Evolutionary conservation across 805 yeast genomes (phyloP).

Genomic region (Kuraishia floccosa): DNA sequence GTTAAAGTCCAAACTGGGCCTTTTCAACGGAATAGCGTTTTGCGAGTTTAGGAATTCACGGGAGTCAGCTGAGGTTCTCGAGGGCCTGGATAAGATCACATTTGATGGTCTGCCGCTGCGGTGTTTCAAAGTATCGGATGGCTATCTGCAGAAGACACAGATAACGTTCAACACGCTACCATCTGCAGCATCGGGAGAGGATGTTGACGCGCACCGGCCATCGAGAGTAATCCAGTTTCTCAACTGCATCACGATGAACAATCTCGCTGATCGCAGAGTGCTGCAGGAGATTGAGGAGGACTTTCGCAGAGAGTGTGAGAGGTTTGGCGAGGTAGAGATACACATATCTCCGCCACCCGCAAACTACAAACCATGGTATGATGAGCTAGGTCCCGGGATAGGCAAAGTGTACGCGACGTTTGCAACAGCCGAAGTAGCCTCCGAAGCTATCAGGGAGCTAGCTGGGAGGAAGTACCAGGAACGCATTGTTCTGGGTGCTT

Average conservation of each 20-base stretch:
- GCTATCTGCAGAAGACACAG: constrained; percentile 11
- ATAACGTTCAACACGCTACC: constrained; percentile 19
- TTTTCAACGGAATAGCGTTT: constrained; percentile 48
- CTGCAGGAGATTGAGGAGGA: constrained; percentile 41
- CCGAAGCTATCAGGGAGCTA: constrained; percentile 38
- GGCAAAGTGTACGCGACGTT: constrained; percentile 71
- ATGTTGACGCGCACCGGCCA: constrained; percentile 9
- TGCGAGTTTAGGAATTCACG: constrained; percentile 23
- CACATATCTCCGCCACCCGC: constrained; percentile 48
- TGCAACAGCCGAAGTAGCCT: constrained; percentile 35
- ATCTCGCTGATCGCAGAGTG: constrained; percentile 37
- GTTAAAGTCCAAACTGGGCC: constrained; percentile 30
- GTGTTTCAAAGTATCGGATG: constrained; percentile 28
- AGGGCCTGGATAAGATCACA: neutral
- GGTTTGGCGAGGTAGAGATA: constrained; percentile 40
- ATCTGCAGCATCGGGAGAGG: neutral
- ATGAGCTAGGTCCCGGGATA: constrained; percentile 36
- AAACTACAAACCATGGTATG: constrained; percentile 19
- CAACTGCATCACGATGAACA: constrained; percentile 57
- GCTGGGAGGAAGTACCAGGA: constrained; percentile 62
- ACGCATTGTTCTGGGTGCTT: constrained; percentile 57
- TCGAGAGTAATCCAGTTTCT: constrained; percentile 50
- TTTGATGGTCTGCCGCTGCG: constrained; percentile 7
- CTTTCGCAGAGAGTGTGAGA: constrained; percentile 34
- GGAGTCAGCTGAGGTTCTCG: neutral